Percentiles rank a stretch among this genome's conserved stretches.
phyloP scores from a whole-genome alignment of 441 rosid genomes.

The Omphalea diandra region DNA sequence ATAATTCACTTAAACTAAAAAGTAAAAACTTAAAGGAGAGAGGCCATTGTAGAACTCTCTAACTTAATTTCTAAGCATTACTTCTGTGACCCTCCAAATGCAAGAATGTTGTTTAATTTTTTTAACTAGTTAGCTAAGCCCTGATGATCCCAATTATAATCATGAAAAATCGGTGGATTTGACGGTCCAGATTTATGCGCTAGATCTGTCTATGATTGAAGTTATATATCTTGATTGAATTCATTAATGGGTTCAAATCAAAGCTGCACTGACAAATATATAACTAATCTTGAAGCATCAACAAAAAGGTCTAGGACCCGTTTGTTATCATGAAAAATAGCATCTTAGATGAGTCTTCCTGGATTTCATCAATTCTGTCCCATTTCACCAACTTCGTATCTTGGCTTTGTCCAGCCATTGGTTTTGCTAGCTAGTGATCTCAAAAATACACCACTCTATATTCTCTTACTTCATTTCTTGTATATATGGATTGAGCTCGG shows the following conservation, averaged over 20 bases:
- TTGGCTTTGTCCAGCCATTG: background rate
- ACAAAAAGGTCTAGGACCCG: constrained; percentile 10
- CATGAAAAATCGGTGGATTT: constrained; percentile 16
- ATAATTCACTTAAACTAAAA: background rate
- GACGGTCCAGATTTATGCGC: constrained; percentile 16
- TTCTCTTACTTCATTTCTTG: background rate
- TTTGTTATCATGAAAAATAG: background rate
- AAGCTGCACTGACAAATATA: background rate
- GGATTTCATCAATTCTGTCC: constrained; percentile 18
- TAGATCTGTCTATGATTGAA: constrained; percentile 19
- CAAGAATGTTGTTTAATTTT: background rate
- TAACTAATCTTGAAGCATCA: constrained; percentile 19
- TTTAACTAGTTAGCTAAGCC: too few relatives aligned
- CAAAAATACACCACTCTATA: too few relatives aligned
- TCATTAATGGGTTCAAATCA: background rate
- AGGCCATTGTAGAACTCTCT: background rate
- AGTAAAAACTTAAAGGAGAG: background rate
- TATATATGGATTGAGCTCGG: too few relatives aligned
- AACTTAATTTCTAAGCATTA: constrained; percentile 17
- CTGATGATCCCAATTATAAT: too few relatives aligned
- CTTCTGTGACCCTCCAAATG: constrained; percentile 13
- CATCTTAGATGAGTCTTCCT: constrained; percentile 3
- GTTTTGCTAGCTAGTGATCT: too few relatives aligned
- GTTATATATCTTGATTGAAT: constrained; percentile 12
- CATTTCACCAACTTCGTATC: constrained; percentile 6